Evolutionary conservation across 768 basidiomycete species (phyloP).

Genomic region (Leccinum barrowsii): DNA sequence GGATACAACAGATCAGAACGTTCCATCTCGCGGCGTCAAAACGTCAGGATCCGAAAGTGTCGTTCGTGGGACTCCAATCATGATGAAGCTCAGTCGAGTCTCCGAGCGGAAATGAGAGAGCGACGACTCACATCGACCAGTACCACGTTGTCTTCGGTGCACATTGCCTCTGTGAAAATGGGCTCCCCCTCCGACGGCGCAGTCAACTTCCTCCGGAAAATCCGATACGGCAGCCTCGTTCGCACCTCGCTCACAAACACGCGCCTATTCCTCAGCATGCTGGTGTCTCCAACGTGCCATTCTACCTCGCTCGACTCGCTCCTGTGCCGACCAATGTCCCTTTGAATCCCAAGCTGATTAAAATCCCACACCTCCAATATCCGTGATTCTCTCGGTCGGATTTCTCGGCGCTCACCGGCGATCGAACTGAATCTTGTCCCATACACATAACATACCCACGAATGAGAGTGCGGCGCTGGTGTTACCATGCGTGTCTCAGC

Average conservation of each 20-base stretch:
- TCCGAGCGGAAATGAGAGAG: background rate
- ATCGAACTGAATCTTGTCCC: constrained; percentile 44
- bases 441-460: constrained; percentile 61
- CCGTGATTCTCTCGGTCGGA: constrained; percentile 12
- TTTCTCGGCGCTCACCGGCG: constrained; percentile 7
- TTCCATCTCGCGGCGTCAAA: constrained; percentile 11
- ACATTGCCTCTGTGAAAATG: constrained; percentile 38
- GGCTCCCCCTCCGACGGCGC: constrained; percentile 7
- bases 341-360: constrained; percentile 40
- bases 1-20: background rate
- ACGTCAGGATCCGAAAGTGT: constrained; percentile 29
- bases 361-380: constrained; percentile 48
- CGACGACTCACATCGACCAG: constrained; percentile 42
- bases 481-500: constrained; percentile 41
- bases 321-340: constrained; percentile 14
- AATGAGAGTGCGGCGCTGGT: constrained; percentile 33
- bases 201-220: constrained; percentile 27
- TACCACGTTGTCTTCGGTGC: constrained; percentile 55
- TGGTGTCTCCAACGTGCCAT: constrained; percentile 24
- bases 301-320: constrained; percentile 14
- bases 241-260: constrained; percentile 41
- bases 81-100: background rate
- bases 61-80: constrained; percentile 19
- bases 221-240: constrained; percentile 47
- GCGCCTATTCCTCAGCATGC: constrained; percentile 21